Conservation (phyloP, 257 asterid genomes). For the Solanum peruvianum region DNA sequence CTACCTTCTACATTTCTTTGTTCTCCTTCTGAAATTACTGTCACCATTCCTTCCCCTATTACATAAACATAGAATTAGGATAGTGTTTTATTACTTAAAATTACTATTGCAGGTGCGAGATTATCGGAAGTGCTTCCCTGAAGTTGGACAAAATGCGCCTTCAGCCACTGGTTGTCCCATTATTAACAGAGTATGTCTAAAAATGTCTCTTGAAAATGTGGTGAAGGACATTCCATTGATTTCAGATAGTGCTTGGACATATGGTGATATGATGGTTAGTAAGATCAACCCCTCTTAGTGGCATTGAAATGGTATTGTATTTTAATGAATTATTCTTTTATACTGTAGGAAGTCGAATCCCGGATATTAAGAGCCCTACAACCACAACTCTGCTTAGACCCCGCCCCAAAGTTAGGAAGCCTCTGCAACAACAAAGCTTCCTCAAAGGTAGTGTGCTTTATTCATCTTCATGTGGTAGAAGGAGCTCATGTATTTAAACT, state of each 20-base stretch:
- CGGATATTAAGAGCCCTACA: slow-evolving; percentile 84
- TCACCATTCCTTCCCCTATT: background rate
- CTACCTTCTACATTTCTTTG: background rate
- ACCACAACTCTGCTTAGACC: slow-evolving; percentile 81
- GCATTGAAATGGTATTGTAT: background rate
- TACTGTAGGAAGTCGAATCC: slow-evolving; percentile 89
- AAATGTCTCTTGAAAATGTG: slow-evolving; percentile 84
- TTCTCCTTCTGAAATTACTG: background rate
- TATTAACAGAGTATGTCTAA: slow-evolving; percentile 53
- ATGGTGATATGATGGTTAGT: slow-evolving; percentile 97
- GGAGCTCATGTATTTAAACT: background rate
- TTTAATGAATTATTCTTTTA: slow-evolving; percentile 15
- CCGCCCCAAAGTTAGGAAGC: slow-evolving; percentile 59
- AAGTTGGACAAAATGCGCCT: slow-evolving; percentile 31
- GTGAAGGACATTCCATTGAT: slow-evolving; percentile 88
- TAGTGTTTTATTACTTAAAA: background rate
- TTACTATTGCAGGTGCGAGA: slow-evolving; percentile 62
- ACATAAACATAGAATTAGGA: background rate
- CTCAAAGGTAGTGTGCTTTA: slow-evolving; percentile 37
- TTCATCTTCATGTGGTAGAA: background rate
- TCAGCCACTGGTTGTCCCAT: slow-evolving; percentile 40
- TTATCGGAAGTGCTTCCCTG: slow-evolving; percentile 60
- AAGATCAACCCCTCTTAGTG: slow-evolving; percentile 1
- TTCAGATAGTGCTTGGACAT: slow-evolving; percentile 80
- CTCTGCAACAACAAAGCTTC: slow-evolving; percentile 37